phyloP scores from a whole-genome alignment of 495 filamentous ascomycete species.

The Hyphodiscus hymeniophilus region DNA sequence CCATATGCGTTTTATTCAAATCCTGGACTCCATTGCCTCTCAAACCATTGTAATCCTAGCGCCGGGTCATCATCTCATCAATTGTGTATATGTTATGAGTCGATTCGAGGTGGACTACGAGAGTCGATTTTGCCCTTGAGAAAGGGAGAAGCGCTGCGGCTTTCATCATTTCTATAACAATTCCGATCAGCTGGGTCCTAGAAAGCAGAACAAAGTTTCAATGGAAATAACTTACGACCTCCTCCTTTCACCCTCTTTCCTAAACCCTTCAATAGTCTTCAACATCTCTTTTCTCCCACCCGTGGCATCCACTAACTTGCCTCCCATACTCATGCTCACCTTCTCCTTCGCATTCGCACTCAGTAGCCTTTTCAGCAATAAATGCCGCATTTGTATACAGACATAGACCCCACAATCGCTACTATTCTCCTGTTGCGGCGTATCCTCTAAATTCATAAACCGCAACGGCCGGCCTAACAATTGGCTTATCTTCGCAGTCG shows the following conservation, averaged over 20 bases:
- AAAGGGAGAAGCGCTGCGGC: constrained; percentile 14
- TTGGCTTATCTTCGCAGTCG: constrained; percentile 49
- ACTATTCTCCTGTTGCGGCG: constrained; percentile 85
- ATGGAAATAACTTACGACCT: constrained; percentile 50
- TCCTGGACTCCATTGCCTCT: too few species aligned
- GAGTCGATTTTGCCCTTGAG: constrained; percentile 16
- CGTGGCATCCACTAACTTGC: constrained; percentile 66
- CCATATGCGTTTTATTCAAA: too few species aligned
- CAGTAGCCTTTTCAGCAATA: constrained; percentile 77
- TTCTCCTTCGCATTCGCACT: constrained; percentile 66
- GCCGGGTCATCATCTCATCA: too few species aligned
- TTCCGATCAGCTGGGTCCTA: neutral
- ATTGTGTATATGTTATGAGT: neutral
- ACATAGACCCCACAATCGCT: constrained; percentile 96
- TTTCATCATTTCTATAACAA: constrained; percentile 9
- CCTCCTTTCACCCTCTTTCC: constrained; percentile 74
- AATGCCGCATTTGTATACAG: constrained; percentile 83
- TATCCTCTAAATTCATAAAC: constrained; percentile 73
- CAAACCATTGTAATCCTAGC: too few species aligned
- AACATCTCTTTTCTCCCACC: constrained; percentile 81
- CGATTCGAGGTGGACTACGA: constrained; percentile 19
- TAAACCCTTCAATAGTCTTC: constrained; percentile 69
- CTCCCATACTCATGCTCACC: constrained; percentile 87
- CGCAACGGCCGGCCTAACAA: constrained; percentile 57
- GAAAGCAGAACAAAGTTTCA: neutral